Conservation (phyloP, 2,329 filamentous ascomycete genomes). For the Akanthomyces uredinophilus region DNA sequence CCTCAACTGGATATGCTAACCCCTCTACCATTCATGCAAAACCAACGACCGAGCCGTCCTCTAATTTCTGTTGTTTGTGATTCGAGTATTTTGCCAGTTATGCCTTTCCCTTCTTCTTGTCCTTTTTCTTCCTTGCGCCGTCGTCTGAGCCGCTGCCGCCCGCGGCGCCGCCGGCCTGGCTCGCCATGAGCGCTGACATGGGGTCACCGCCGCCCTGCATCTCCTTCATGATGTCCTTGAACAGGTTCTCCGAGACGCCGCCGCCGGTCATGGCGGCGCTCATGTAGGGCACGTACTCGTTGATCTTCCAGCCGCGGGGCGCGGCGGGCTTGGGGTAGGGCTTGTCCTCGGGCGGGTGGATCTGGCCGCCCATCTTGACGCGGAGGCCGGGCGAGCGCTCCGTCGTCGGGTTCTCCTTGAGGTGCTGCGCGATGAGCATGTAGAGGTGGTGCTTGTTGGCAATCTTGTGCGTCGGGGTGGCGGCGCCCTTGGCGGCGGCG, state of each 20-base stretch:
- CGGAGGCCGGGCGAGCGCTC: conserved; percentile 62
- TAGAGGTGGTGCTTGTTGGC: conserved; percentile 85
- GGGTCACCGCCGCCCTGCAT: conserved; percentile 57
- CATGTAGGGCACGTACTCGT: conserved; percentile 75
- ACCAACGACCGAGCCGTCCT: background rate
- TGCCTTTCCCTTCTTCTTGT: conserved; percentile 45
- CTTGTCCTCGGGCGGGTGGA: conserved; percentile 55
- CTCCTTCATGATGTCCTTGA: conserved; percentile 95
- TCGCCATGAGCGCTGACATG: conserved; percentile 40
- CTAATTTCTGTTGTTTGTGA: background rate
- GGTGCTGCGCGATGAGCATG: conserved; percentile 69
- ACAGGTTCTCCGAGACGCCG: conserved; percentile 87
- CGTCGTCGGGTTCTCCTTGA: conserved; percentile 72
- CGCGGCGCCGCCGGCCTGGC: conserved; percentile 26
- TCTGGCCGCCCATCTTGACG: conserved; percentile 68
- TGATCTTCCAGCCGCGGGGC: conserved; percentile 89
- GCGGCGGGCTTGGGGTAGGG: conserved; percentile 67
- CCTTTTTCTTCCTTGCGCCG: conserved; percentile 39
- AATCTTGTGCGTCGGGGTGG: conserved; percentile 36
- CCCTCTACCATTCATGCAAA: background rate
- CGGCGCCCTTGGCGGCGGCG: conserved; percentile 32
- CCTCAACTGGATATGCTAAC: background rate
- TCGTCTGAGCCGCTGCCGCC: conserved; percentile 22
- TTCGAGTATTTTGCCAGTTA: conserved; percentile 4
- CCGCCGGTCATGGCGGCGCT: conserved; percentile 87